These are phyloP conservation scores for Talaromyces atroroseus DNA, from an alignment of 2,329 filamentous ascomycete genomes.

Conservation along the genomic window DNA sequence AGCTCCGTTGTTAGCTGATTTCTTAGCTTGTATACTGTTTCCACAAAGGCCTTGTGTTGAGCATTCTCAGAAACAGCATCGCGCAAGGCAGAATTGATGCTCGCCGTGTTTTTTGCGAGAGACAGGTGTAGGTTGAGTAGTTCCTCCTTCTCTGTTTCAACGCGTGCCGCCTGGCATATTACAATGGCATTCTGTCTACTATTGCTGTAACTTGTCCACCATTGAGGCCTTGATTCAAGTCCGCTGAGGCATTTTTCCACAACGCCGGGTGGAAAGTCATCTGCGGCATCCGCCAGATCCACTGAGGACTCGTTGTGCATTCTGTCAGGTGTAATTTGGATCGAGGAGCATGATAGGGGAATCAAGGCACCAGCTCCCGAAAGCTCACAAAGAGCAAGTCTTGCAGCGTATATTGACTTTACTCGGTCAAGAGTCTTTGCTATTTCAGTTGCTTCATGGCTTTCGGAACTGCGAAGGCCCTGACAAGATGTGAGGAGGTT, in stretches of 20 bases:
- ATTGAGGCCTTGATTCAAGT: slow-evolving; percentile 51
- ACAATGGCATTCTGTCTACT: slow-evolving; percentile 55
- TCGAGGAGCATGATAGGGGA: slow-evolving; percentile 48
- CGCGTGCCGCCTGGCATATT: slow-evolving; percentile 57
- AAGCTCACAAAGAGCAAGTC: slow-evolving; percentile 60
- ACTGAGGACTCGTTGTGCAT: neutral
- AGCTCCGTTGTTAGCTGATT: slow-evolving; percentile 27
- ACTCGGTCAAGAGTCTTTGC: slow-evolving; percentile 37
- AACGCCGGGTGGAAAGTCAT: slow-evolving; percentile 20
- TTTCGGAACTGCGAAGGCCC: slow-evolving; percentile 36
- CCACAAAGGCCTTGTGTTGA: slow-evolving; percentile 30
- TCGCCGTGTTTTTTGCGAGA: slow-evolving; percentile 32
- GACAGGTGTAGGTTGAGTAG: slow-evolving; percentile 36
- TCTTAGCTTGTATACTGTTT: slow-evolving; percentile 27
- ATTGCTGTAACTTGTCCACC: slow-evolving; percentile 62
- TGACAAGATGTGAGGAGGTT: slow-evolving; percentile 52
- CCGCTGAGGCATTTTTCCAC: slow-evolving; percentile 50
- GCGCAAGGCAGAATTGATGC: slow-evolving; percentile 28
- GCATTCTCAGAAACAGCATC: slow-evolving; percentile 25
- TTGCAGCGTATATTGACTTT: slow-evolving; percentile 56
- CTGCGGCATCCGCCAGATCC: slow-evolving; percentile 17
- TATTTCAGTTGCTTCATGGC: slow-evolving; percentile 19
- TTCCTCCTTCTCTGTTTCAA: slow-evolving; percentile 52
- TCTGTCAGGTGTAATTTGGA: slow-evolving; percentile 36
- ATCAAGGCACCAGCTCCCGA: slow-evolving; percentile 46